Conservation (phyloP, 345 rosid genomes). For the Populus simonii region DNA sequence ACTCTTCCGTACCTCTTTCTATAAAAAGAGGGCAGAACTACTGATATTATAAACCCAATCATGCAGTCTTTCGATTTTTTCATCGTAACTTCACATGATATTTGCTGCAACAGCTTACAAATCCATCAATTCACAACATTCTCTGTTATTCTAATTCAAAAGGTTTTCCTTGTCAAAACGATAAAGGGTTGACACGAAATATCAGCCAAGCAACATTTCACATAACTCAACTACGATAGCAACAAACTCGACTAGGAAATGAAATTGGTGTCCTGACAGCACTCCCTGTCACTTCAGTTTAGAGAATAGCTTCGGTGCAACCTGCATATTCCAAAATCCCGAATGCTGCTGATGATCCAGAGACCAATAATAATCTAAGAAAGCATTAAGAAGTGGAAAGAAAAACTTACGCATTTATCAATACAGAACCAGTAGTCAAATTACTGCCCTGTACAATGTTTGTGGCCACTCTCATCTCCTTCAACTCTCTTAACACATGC, state of each 20-base stretch:
- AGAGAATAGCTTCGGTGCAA: conserved; percentile 32
- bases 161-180: background rate
- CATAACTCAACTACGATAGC: background rate
- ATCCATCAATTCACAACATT: background rate
- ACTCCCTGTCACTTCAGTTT: conserved; percentile 25
- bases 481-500: conserved; percentile 87
- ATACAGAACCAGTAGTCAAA: conserved; percentile 23
- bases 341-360: background rate
- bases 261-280: background rate
- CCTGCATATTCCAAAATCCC: conserved; percentile 24
- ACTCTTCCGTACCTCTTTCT: too few species aligned
- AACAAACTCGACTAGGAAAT: background rate
- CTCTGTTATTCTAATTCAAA: background rate
- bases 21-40: background rate
- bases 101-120: too few species aligned
- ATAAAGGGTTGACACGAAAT: background rate
- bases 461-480: conserved; percentile 76
- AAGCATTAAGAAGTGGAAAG: background rate
- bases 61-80: background rate
- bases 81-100: too few species aligned
- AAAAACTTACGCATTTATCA: conserved; percentile 19
- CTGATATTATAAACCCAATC: background rate
- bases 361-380: background rate
- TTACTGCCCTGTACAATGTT: conserved; percentile 54
- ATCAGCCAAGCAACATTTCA: background rate